Conservation (phyloP, 495 filamentous ascomycete species). For the Bacidia rubella region DNA sequence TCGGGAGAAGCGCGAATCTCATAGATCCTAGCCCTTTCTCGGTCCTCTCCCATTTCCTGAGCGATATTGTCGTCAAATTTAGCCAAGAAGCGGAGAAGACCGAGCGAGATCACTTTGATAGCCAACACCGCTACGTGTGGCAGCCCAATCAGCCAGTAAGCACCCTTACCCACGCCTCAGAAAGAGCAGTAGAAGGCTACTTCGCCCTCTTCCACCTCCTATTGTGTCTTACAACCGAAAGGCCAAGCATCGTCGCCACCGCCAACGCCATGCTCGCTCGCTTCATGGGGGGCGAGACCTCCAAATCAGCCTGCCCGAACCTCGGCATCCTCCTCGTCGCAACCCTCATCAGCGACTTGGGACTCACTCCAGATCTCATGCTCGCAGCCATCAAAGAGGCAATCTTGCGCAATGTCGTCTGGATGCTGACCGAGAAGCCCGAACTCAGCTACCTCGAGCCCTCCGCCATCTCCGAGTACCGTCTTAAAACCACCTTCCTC, state of each 20-base stretch:
- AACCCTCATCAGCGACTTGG: constrained; percentile 31
- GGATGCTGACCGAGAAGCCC: constrained; percentile 32
- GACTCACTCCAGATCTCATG: constrained; percentile 27
- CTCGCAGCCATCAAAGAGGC: constrained; percentile 35
- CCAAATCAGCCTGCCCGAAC: constrained; percentile 32
- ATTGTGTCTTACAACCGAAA: constrained; percentile 24
- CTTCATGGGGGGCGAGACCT: constrained; percentile 19
- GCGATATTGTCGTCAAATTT: constrained; percentile 36
- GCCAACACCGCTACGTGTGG: too few relatives aligned
- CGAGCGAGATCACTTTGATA: too few relatives aligned
- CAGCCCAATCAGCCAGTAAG: constrained; percentile 16
- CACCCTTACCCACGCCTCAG: constrained; percentile 33
- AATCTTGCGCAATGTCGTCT: constrained; percentile 37
- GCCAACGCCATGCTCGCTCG: constrained; percentile 20
- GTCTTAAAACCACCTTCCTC: constrained; percentile 33
- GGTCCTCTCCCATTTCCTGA: constrained; percentile 39
- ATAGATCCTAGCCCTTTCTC: constrained; percentile 11
- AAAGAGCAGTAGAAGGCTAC: constrained; percentile 40
- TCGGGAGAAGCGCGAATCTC: constrained; percentile 15
- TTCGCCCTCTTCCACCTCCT: constrained; percentile 41
- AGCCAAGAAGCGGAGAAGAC: constrained; percentile 20
- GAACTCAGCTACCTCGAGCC: constrained; percentile 36
- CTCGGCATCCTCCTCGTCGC: constrained; percentile 36
- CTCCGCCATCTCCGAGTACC: constrained; percentile 22
- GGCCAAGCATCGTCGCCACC: constrained; percentile 9